These are phyloP conservation scores for Elaeis oleifera DNA, from an alignment of 202 grass and related monocot species.

Conservation along the genomic window DNA sequence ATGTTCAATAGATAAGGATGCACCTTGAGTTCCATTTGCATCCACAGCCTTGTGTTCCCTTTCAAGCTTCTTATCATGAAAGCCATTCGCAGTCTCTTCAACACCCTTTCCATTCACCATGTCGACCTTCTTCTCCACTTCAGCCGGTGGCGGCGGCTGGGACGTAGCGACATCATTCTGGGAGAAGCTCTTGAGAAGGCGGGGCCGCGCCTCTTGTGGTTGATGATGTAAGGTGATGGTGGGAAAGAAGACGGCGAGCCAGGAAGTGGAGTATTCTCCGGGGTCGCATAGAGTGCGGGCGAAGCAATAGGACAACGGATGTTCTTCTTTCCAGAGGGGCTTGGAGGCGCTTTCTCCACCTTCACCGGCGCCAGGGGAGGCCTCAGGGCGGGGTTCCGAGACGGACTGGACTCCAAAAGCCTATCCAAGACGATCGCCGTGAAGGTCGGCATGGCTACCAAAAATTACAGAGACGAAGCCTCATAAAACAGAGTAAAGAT, in stretches of 20 bases:
- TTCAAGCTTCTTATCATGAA: constrained; percentile 17
- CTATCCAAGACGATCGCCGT: constrained; percentile 62
- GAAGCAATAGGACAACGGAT: constrained; percentile 26
- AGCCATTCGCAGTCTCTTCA: constrained; percentile 5
- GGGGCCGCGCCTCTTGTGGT: constrained; percentile 69
- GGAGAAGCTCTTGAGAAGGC: constrained; percentile 42
- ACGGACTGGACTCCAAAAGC: constrained; percentile 54
- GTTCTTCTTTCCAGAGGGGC: background rate
- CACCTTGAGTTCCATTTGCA: constrained; percentile 15
- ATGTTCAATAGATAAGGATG: constrained; percentile 26
- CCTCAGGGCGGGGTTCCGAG: constrained; percentile 25
- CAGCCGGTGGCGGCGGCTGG: background rate
- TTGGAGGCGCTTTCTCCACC: too few relatives aligned
- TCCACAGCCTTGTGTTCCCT: constrained; percentile 26
- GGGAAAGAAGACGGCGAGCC: constrained; percentile 63
- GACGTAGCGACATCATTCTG: constrained; percentile 24
- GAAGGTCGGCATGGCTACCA: constrained; percentile 66
- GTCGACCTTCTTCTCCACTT: constrained; percentile 17
- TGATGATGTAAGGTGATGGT: constrained; percentile 78
- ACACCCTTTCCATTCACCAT: background rate
- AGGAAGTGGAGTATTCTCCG: constrained; percentile 52
- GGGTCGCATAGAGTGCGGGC: constrained; percentile 57
- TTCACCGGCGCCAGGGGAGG: background rate
- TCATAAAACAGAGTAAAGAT: constrained; percentile 12
- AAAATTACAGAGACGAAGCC: background rate